These are phyloP conservation scores for Ustilaginoidea virens DNA, from an alignment of 2,329 filamentous ascomycete genomes.

Conservation along the genomic window DNA sequence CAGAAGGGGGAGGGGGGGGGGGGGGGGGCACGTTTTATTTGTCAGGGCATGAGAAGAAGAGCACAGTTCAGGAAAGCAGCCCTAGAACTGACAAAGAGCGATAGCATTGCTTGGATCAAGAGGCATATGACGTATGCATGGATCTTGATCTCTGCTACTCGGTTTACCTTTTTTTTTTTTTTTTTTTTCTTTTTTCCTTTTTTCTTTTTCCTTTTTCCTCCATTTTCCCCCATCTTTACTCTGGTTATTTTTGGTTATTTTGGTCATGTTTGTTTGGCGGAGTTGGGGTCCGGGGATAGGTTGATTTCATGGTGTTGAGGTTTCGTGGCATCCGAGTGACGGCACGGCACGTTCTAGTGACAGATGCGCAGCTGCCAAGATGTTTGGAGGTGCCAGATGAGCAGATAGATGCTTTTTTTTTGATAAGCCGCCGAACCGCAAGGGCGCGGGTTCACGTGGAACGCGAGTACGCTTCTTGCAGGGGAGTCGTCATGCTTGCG, in stretches of 20 bases:
- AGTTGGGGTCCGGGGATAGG: not conserved
- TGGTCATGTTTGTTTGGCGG: not conserved
- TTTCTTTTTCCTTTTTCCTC: not conserved
- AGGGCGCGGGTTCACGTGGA: no score
- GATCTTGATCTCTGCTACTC: not conserved
- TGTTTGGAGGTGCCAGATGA: not conserved
- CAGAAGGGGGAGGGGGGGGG: not conserved
- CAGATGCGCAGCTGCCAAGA: not conserved
- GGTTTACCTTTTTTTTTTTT: not conserved
- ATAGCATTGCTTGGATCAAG: no score
- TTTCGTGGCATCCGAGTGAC: not conserved
- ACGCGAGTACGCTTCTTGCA: no score
- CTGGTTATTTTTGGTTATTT: not conserved
- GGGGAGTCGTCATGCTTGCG: no score
- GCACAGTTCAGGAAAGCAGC: not conserved
- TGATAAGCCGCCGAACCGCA: no score
- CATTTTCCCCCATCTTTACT: not conserved
- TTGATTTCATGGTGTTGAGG: not conserved
- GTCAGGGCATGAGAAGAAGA: not conserved
- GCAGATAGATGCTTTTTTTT: not conserved
- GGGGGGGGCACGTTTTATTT: not conserved
- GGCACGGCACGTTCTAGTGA: not conserved
- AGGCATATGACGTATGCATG: not conserved
- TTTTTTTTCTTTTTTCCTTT: not conserved
- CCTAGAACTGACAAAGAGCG: not conserved